Conservation (phyloP, 352 stramenopile species). For the Phytophthora sansomeana region DNA sequence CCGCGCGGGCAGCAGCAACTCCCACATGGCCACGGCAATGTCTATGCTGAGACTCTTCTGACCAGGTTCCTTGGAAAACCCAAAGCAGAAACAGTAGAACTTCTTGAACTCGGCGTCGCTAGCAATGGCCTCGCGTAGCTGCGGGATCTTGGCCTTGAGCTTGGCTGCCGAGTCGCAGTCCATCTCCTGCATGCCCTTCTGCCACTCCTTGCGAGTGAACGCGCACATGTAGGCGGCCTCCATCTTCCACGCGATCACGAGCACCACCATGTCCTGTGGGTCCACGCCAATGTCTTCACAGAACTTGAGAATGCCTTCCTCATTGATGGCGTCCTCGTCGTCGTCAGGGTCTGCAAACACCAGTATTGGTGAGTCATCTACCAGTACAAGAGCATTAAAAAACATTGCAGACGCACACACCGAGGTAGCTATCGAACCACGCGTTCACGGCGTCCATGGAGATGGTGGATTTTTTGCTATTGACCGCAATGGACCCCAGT, state of each 20-base stretch:
- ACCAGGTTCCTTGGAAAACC: conserved; percentile 89
- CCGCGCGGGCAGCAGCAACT: conserved; percentile 70
- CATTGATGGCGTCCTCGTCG: conserved; percentile 71
- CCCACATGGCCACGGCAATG: conserved; percentile 89
- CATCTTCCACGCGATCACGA: conserved; percentile 92
- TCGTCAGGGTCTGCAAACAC: conserved; percentile 44
- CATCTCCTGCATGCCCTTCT: conserved; percentile 80
- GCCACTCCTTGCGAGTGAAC: conserved; percentile 88
- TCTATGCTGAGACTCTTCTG: conserved; percentile 89
- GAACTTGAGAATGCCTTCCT: conserved; percentile 84
- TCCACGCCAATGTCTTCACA: conserved; percentile 83
- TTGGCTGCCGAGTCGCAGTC: conserved; percentile 71
- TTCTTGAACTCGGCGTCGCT: conserved; percentile 74
- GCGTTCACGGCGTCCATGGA: conserved; percentile 53
- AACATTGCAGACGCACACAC: conserved; percentile 22
- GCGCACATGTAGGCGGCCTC: conserved; percentile 85
- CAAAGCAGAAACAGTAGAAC: conserved; percentile 91
- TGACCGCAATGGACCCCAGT: not conserved
- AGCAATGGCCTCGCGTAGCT: conserved; percentile 63
- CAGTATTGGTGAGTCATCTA: not conserved
- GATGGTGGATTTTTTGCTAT: conserved; percentile 42
- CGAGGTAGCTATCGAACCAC: conserved; percentile 79
- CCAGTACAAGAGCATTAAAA: not conserved
- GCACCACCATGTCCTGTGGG: conserved; percentile 78
- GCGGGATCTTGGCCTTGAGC: conserved; percentile 65